Conservation (phyloP, 352 stramenopile genomes). For the Thalassiosira oceanica region DNA sequence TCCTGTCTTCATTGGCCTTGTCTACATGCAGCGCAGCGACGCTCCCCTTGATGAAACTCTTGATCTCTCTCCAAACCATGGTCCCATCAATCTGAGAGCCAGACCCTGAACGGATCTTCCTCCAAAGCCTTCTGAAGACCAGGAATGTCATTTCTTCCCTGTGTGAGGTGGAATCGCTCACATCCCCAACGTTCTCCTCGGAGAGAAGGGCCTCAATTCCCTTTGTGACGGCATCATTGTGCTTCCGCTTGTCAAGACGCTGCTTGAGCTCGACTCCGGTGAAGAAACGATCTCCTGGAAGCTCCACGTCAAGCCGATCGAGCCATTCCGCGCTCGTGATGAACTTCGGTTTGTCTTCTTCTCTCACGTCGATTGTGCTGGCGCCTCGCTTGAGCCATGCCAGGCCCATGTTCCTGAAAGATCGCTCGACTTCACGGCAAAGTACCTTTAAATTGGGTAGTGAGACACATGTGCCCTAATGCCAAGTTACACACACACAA, state of each 20-base stretch:
- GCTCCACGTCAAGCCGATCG: constrained; percentile 33
- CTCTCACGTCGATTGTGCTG: neutral
- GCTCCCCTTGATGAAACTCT: constrained; percentile 48
- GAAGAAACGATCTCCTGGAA: constrained; percentile 44
- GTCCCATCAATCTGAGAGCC: constrained; percentile 22
- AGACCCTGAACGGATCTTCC: neutral
- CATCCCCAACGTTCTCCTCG: constrained; percentile 15
- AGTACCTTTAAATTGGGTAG: too few species aligned
- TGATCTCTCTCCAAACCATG: constrained; percentile 48
- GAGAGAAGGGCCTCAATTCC: constrained; percentile 40
- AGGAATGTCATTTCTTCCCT: constrained; percentile 42
- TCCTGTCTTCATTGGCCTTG: constrained; percentile 11
- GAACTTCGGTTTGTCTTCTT: constrained; percentile 25
- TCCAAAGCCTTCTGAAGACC: constrained; percentile 37
- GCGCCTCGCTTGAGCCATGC: constrained; percentile 35
- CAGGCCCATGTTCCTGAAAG: constrained; percentile 39
- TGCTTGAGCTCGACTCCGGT: constrained; percentile 32
- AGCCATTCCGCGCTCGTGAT: constrained; percentile 49
- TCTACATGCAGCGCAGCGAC: constrained; percentile 35
- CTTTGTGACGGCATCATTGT: constrained; percentile 40
- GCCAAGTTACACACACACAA: too few species aligned
- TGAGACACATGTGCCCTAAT: too few species aligned
- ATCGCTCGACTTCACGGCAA: constrained; percentile 22
- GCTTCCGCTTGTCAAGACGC: constrained; percentile 23
- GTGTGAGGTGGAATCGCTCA: neutral